Evolutionary conservation across 75 land plant genomes (phyloP).

Genomic region (Picea glauca): DNA sequence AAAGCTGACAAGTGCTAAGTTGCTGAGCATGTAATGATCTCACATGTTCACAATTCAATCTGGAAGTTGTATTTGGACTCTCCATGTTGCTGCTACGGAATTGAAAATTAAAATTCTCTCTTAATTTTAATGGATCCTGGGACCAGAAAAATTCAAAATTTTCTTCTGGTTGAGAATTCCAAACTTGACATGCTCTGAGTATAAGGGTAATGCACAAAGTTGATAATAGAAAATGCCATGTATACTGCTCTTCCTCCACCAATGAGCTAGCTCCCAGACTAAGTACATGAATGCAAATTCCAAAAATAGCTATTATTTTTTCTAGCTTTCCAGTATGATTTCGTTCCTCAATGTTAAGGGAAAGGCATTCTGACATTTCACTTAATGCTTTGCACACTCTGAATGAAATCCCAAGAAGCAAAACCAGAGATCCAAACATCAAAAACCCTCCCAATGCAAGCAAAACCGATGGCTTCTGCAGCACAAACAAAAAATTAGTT

Average conservation of each 20-base stretch:
- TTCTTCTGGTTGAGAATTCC: conserved; percentile 13
- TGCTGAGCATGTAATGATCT: background rate
- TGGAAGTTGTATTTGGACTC: background rate
- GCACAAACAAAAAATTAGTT: conserved; percentile 7
- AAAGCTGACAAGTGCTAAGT: conserved; percentile 10
- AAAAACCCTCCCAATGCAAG: conserved; percentile 53
- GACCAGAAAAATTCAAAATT: conserved; percentile 5
- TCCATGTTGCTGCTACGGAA: background rate
- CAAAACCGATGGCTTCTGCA: conserved; percentile 58
- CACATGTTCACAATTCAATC: background rate
- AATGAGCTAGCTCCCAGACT: conserved; percentile 85
- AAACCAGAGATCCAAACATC: conserved; percentile 58
- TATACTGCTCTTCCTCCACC: conserved; percentile 96
- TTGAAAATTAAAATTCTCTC: background rate
- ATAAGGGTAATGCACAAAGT: conserved; percentile 55
- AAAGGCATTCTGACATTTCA: background rate
- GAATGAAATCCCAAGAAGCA: conserved; percentile 34
- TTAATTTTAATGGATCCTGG: background rate
- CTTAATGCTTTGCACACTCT: conserved; percentile 14
- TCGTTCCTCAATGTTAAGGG: background rate
- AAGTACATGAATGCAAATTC: conserved; percentile 47
- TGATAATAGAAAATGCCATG: conserved; percentile 74
- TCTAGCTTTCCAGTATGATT: conserved; percentile 15
- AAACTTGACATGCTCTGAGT: conserved; percentile 17
- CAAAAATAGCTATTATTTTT: conserved; percentile 33